A percentile compares a stretch with the other conserved stretches of the same genome.
phyloP scores from a whole-genome alignment of 306 rosid genomes.

The Prunus dulcis region DNA sequence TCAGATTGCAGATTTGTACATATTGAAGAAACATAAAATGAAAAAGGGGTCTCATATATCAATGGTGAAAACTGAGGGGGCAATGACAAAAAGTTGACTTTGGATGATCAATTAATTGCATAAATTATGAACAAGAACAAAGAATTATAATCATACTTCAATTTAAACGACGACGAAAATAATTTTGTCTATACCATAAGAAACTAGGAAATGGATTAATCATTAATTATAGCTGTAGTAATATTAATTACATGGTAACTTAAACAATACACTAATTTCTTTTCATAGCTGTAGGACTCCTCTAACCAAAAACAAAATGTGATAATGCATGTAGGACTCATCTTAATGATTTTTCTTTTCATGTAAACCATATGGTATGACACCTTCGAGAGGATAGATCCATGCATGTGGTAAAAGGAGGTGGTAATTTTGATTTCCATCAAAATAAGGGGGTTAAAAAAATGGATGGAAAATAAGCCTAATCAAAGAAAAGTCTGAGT shows the following conservation, averaged over 20 bases:
- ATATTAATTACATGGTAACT: neutral
- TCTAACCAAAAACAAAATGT: neutral
- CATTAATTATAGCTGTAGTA: neutral
- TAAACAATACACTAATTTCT: neutral
- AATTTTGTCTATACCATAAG: neutral
- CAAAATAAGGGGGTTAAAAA: neutral
- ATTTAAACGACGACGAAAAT: too few species aligned
- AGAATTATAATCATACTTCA: neutral
- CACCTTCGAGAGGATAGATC: neutral
- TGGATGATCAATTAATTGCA: neutral
- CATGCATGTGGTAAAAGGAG: conserved; percentile 9
- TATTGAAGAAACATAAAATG: too few species aligned
- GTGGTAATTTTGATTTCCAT: neutral
- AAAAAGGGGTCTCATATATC: too few species aligned
- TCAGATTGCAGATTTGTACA: too few species aligned
- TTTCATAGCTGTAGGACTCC: neutral
- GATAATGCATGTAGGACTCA: conserved; percentile 18
- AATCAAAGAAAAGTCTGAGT: neutral
- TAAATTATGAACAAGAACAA: neutral
- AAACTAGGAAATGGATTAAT: neutral
- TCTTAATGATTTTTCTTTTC: conserved; percentile 8
- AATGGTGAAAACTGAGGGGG: too few species aligned
- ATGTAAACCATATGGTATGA: neutral
- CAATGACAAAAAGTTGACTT: neutral
- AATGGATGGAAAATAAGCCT: neutral